Evolutionary conservation across 2,329 filamentous ascomycete species (phyloP), one percentile per base, ranked within the genome.

Genomic region (Exophiala sp.): DNA sequence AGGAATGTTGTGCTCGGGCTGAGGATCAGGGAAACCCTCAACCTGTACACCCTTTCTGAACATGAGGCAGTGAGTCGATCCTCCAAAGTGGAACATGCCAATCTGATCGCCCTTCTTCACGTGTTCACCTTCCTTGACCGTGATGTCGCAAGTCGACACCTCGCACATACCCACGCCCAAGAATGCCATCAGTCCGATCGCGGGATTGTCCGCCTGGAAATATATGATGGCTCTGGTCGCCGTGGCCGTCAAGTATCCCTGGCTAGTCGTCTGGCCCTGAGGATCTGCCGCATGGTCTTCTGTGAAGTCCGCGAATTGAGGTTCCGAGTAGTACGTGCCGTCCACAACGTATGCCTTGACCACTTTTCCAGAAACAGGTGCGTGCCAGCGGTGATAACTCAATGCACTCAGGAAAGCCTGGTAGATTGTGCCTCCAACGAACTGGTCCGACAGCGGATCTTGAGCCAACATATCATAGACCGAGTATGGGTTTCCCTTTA

Each of bases 61-160:
- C 2, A 91, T 65, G 61, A 90, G 65, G 62, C 84, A 88, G 65
- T 88, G 83, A 1, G 82, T 83, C 5, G 80, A 85, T 0, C 88
- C 87, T n/a, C 87, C 87, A 66, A 86, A 90, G 65, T 91, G 87
- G 69, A 91, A 91, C 86, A 89, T 89, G 39, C 87, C 87, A 36
- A 84, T 75, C 71, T 89, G 73, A 3, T 89, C 80, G 1, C 88
- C 88, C 74, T 89, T 90, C 48, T 75, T 74, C 12, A 91, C 65
- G 48, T 78, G 76, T 65, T 89, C 78, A 0, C 85, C 86, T 64
- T 84, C 80, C 62, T 76, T 76, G 9, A 88, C 85, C 0, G 82
- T 86, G 45, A 88, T 83, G 47, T 89, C 85, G 63, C 86, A 89
- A 0, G 85, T 84, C 54, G 80, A 85, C 10, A 90, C 87, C 69